phyloP scores from a whole-genome alignment of 148 eudicot genomes.

The Vaccinium myrtillus region DNA sequence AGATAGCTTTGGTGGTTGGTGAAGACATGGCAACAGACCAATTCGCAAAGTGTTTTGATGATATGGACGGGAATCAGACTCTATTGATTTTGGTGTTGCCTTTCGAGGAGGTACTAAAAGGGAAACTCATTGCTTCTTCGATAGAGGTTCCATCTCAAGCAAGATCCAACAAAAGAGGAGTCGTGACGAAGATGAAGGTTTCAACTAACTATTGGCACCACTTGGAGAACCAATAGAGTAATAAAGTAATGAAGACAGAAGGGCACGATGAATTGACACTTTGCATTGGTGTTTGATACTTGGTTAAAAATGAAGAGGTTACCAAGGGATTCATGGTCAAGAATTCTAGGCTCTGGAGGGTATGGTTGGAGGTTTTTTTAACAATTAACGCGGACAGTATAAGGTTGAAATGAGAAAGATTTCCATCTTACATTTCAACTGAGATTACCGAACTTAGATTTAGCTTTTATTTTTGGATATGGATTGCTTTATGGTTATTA shows the following conservation, averaged over 20 bases:
- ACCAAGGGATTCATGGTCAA: background rate
- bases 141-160: background rate
- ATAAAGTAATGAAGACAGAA: background rate
- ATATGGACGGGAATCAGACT: background rate
- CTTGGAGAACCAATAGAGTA: background rate
- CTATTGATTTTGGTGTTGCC: background rate
- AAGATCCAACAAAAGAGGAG: background rate
- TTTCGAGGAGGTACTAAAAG: background rate
- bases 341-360: background rate
- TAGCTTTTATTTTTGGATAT: background rate
- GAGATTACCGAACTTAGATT: background rate
- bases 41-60: background rate
- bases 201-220: background rate
- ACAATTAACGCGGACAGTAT: background rate
- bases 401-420: background rate
- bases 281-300: background rate
- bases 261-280: background rate
- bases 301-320: background rate
- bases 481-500: background rate
- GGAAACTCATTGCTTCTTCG: background rate
- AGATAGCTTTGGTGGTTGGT: background rate
- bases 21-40: background rate
- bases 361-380: background rate
- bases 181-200: background rate
- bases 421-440: background rate